Conservation (phyloP, 495 filamentous ascomycete species). For the Polyplosphaeria fusca region DNA sequence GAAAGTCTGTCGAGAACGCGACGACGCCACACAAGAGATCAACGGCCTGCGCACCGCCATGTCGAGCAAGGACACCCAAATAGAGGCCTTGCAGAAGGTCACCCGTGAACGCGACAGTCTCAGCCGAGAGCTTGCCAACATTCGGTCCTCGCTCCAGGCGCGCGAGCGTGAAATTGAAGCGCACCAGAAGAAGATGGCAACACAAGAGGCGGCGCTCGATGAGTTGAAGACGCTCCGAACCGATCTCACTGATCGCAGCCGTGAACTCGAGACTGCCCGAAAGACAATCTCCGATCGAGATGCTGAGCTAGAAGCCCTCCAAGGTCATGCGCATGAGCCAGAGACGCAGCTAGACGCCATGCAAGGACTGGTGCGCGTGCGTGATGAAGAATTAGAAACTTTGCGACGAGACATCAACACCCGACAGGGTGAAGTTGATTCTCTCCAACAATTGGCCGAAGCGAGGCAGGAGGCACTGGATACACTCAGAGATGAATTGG, state of each 20-base stretch:
- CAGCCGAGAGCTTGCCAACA: slow-evolving; percentile 8
- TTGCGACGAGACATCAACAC: slow-evolving; percentile 23
- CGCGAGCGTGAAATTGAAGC: slow-evolving; percentile 22
- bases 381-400: slow-evolving; percentile 30
- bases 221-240: slow-evolving; percentile 28
- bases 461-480: slow-evolving; percentile 17
- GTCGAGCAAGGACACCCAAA: slow-evolving; percentile 53
- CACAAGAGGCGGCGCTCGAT: slow-evolving; percentile 36
- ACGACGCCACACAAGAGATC: slow-evolving; percentile 16
- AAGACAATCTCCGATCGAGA: slow-evolving; percentile 19
- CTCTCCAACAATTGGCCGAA: slow-evolving; percentile 17
- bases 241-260: slow-evolving; percentile 18
- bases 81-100: slow-evolving; percentile 61
- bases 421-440: slow-evolving; percentile 20
- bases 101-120: slow-evolving; percentile 46
- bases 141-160: slow-evolving; percentile 12
- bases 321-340: slow-evolving; percentile 20
- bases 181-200: slow-evolving; percentile 27
- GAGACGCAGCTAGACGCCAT: slow-evolving; percentile 31
- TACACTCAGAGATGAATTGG: slow-evolving; percentile 8
- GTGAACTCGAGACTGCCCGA: slow-evolving; percentile 29
- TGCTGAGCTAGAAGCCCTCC: slow-evolving; percentile 26
- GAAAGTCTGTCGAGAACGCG: slow-evolving; percentile 22
- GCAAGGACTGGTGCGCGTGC: slow-evolving; percentile 27
- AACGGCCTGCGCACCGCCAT: slow-evolving; percentile 12